Percentiles rank a stretch among this genome's conserved stretches.
phyloP scores from a whole-genome alignment of 202 grass and related monocot species.

The Saccharum hybrid region DNA sequence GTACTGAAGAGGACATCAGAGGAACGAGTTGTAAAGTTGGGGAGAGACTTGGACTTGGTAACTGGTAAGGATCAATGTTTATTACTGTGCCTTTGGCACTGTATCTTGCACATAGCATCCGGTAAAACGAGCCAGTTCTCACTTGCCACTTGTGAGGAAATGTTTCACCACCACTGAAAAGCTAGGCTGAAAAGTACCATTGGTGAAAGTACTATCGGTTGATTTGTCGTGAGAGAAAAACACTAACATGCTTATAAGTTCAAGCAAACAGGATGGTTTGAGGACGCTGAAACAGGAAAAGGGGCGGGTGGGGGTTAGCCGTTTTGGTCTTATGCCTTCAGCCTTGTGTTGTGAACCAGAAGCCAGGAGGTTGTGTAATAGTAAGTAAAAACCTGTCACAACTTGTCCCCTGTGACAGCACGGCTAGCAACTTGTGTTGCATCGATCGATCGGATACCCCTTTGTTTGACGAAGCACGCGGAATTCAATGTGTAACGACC shows the following conservation, averaged over 20 bases:
- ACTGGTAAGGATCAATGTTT: neutral
- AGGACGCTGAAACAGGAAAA: neutral
- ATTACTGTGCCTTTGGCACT: neutral
- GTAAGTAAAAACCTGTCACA: neutral
- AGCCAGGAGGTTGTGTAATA: too few relatives aligned
- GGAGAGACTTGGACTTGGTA: too few relatives aligned
- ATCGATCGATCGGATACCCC: neutral
- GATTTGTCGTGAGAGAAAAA: too few relatives aligned
- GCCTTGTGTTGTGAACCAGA: neutral
- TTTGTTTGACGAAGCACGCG: neutral
- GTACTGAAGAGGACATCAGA: neutral
- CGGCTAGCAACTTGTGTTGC: neutral
- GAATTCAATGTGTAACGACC: conserved; percentile 4
- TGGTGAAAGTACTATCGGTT: too few relatives aligned
- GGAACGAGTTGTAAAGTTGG: neutral
- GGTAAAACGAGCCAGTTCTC: neutral
- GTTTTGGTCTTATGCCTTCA: neutral
- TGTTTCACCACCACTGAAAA: too few relatives aligned
- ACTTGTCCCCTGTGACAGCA: neutral
- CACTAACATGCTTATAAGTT: too few relatives aligned
- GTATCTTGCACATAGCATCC: neutral
- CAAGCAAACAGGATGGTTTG: too few relatives aligned
- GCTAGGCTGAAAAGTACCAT: too few relatives aligned
- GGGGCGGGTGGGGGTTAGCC: neutral
- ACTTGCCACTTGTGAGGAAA: too few relatives aligned